These are phyloP conservation scores for Orbilia ellipsospora DNA, from an alignment of 2,329 filamentous ascomycete genomes.

Conservation along the genomic window DNA sequence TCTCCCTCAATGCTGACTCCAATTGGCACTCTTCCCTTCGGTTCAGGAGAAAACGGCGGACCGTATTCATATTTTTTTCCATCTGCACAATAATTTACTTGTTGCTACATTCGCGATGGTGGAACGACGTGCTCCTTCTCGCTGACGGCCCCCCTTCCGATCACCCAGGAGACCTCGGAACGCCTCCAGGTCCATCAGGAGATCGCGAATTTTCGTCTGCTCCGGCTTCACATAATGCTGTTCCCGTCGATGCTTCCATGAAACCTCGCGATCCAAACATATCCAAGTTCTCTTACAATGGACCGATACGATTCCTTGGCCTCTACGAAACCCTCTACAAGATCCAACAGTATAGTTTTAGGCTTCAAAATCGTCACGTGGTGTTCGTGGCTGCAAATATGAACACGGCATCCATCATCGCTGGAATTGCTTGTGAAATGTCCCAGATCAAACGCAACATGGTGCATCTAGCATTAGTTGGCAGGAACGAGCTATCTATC, in stretches of 20 bases:
- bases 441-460: conserved; percentile 73
- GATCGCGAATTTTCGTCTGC: conserved; percentile 23
- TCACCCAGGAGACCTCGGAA: not conserved
- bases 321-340: conserved; percentile 48
- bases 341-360: conserved; percentile 32
- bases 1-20: conserved; percentile 24
- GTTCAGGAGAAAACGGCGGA: conserved; percentile 45
- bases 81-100: conserved; percentile 43
- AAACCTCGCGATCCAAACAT: conserved; percentile 28
- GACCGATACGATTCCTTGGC: conserved; percentile 41
- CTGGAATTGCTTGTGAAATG: conserved; percentile 83
- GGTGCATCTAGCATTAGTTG: conserved; percentile 85
- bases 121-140: conserved; percentile 33
- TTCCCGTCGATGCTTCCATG: conserved; percentile 25
- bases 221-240: conserved; percentile 34
- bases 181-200: not conserved
- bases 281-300: conserved; percentile 44
- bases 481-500: conserved; percentile 76
- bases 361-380: conserved; percentile 52
- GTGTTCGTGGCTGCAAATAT: conserved; percentile 58
- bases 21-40: conserved; percentile 37
- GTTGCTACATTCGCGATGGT: conserved; percentile 45
- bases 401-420: conserved; percentile 58
- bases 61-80: conserved; percentile 40
- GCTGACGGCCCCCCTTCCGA: conserved; percentile 19